Percentiles rank a stretch among this genome's conserved stretches.
These are phyloP conservation scores for Rhynchospora pubera DNA, from an alignment of 176 grass and related monocot species.

Conservation along the genomic window DNA sequence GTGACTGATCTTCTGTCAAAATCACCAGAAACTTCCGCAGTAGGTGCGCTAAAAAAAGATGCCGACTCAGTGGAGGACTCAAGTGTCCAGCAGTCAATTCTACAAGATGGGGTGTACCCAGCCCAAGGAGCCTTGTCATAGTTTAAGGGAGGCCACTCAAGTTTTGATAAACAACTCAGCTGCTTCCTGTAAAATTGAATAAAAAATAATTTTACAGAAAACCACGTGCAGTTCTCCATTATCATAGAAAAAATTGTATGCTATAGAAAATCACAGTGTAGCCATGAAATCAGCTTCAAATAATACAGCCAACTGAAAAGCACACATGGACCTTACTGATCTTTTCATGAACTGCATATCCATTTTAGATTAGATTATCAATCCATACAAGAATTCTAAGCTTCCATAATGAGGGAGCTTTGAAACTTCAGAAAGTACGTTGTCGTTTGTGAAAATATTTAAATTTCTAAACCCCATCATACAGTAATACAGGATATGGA, in stretches of 20 bases:
- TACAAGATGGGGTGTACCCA: constrained; percentile 55
- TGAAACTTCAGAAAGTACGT: background rate
- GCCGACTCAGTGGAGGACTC: constrained; percentile 39
- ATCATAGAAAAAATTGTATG: constrained; percentile 6
- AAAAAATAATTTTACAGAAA: constrained; percentile 41
- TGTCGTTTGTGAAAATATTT: background rate
- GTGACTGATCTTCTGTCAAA: constrained; percentile 69
- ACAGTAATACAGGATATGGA: constrained; percentile 7
- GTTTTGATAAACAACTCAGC: constrained; percentile 80
- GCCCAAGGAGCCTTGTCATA: constrained; percentile 82
- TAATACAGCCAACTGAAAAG: background rate
- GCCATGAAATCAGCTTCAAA: constrained; percentile 11
- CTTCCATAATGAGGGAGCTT: background rate
- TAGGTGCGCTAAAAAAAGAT: constrained; percentile 29
- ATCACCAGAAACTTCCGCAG: constrained; percentile 40
- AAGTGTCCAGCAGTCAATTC: constrained; percentile 67
- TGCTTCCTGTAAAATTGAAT: constrained; percentile 75
- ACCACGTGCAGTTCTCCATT: constrained; percentile 18
- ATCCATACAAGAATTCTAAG: background rate
- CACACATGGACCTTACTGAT: background rate
- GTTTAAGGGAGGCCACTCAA: constrained; percentile 77
- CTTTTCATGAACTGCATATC: background rate
- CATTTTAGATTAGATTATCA: background rate
- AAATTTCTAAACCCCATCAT: background rate
- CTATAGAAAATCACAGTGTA: background rate